Evolutionary conservation across 225 moss, liverwort and hornwort genomes (phyloP).

Genomic region (Rhytidiadelphus loreus): DNA sequence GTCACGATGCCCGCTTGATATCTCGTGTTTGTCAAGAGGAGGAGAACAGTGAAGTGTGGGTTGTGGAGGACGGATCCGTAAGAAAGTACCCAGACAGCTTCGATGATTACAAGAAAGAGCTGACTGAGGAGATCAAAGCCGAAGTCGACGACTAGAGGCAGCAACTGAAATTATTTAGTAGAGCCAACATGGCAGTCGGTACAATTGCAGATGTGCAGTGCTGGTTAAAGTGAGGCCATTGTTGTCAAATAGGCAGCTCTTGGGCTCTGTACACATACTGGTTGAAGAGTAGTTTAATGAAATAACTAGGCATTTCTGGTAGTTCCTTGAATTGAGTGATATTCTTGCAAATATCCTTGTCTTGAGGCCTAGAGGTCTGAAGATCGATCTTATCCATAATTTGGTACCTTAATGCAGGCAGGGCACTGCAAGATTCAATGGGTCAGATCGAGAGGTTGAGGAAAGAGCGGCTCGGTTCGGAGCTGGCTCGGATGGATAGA

Average conservation of each 20-base stretch:
- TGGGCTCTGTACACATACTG: constrained; percentile 23
- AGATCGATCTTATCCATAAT: background rate
- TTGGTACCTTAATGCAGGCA: background rate
- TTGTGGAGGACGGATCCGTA: constrained; percentile 82
- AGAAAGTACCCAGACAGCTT: constrained; percentile 75
- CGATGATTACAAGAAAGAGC: constrained; percentile 81
- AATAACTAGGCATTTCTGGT: constrained; percentile 2
- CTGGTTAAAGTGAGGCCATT: constrained; percentile 2
- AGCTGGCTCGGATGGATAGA: background rate
- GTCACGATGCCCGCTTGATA: constrained; percentile 89
- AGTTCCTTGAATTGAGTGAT: background rate
- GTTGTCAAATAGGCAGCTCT: constrained; percentile 8
- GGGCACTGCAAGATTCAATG: background rate
- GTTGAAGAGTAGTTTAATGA: background rate
- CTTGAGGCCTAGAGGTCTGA: background rate
- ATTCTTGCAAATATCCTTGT: background rate
- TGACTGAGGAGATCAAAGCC: constrained; percentile 81
- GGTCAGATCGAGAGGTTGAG: background rate
- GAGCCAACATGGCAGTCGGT: constrained; percentile 3
- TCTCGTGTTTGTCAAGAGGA: constrained; percentile 87
- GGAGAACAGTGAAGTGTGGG: constrained; percentile 90
- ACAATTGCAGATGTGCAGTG: constrained; percentile 1
- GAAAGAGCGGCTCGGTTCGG: background rate
- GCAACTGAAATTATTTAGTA: background rate
- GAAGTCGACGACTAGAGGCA: constrained; percentile 74